These are phyloP conservation scores for Ogataea dorogensis DNA, from an alignment of 805 yeast genomes.

Conservation along the genomic window DNA sequence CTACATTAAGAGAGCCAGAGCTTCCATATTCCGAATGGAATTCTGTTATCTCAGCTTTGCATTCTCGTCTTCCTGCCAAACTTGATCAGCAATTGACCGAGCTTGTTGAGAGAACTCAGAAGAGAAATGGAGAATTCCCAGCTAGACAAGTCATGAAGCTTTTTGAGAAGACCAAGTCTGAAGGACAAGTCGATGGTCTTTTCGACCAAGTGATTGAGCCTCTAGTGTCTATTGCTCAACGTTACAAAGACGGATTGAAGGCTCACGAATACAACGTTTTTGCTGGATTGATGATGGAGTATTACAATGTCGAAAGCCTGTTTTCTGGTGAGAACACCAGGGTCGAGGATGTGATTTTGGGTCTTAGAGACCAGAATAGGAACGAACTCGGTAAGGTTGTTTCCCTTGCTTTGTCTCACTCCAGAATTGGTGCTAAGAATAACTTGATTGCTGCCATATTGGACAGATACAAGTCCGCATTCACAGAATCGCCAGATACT, in stretches of 20 bases:
- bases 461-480: conserved; percentile 74
- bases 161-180: conserved; percentile 58
- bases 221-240: conserved; percentile 62
- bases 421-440: conserved; percentile 91
- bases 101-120: conserved; percentile 61
- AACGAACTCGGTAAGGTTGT: conserved; percentile 74
- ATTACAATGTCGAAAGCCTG: conserved; percentile 71
- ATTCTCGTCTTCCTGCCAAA: conserved; percentile 79
- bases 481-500: conserved; percentile 68
- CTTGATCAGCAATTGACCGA: conserved; percentile 66
- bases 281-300: conserved; percentile 65
- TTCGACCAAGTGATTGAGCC: conserved; percentile 68
- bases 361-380: conserved; percentile 83
- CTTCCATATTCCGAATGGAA: conserved; percentile 94
- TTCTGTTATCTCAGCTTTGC: conserved; percentile 82
- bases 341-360: conserved; percentile 86
- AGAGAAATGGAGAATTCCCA: conserved; percentile 85
- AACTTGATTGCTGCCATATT: conserved; percentile 83
- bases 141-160: conserved; percentile 78
- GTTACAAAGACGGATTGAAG: conserved; percentile 71
- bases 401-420: conserved; percentile 75
- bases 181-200: conserved; percentile 46
- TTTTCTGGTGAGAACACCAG: conserved; percentile 75
- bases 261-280: conserved; percentile 83
- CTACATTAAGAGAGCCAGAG: conserved; percentile 71